These are phyloP conservation scores for Trichoderma afroharzianum DNA, from an alignment of 2,329 filamentous ascomycete species.

Conservation along the genomic window DNA sequence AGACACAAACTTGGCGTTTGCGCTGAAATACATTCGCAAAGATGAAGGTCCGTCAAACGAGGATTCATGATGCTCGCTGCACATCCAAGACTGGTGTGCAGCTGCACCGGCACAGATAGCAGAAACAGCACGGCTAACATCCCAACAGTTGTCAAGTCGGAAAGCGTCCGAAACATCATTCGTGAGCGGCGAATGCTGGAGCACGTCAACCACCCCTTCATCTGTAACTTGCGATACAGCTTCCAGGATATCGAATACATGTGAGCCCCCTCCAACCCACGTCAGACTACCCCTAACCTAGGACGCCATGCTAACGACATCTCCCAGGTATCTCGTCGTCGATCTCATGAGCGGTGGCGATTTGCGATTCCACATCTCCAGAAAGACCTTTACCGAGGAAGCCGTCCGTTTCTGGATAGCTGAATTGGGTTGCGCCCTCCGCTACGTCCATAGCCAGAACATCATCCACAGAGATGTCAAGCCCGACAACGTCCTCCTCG, in stretches of 20 bases:
- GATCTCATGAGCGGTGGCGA: constrained; percentile 98
- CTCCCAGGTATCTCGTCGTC: constrained; percentile 83
- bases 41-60: constrained; percentile 71
- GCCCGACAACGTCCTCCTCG: constrained; percentile 85
- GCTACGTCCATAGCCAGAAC: constrained; percentile 79
- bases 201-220: constrained; percentile 94
- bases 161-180: constrained; percentile 97
- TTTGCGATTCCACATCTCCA: constrained; percentile 92
- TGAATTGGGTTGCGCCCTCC: constrained; percentile 84
- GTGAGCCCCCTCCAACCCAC: constrained; percentile 48
- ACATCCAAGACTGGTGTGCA: background rate
- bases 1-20: constrained; percentile 89
- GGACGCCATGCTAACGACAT: background rate
- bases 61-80: background rate
- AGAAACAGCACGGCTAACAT: constrained; percentile 23
- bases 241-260: constrained; percentile 99
- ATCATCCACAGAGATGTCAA: constrained; percentile 92
- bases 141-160: constrained; percentile 80
- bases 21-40: constrained; percentile 96
- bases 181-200: constrained; percentile 97
- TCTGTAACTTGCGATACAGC: constrained; percentile 97
- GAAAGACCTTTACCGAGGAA: constrained; percentile 97
- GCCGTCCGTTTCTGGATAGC: constrained; percentile 96
- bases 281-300: background rate
- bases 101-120: background rate